Evolutionary conservation across 2,329 filamentous ascomycete genomes (phyloP), one percentile per base, ranked within the genome.

Genomic region (Aspergillus unguis): DNA sequence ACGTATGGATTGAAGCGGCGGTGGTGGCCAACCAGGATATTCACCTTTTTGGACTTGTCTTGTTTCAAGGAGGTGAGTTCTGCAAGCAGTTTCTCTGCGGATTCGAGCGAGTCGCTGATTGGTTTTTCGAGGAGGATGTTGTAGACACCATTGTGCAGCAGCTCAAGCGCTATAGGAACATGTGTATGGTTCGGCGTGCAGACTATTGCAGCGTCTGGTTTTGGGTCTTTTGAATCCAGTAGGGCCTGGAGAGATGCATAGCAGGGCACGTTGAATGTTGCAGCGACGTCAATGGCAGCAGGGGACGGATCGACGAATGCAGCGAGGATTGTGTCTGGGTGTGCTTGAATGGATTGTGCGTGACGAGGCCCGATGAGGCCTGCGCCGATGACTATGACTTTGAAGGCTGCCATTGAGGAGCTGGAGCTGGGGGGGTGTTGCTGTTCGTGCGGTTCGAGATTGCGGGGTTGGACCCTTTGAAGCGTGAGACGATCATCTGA

Each of bases 101-200:
- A 62, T 3, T 60, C 59, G 6, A 67, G 53, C 38, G 51, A 61
- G 67, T 69, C 74, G 37, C 77, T 76, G 26, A 85, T 63, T 0
- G 82, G 82, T 59, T 85, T 84, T 60, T 85, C 82, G 23, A 83
- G 73, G 0, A 85, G 70, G 1, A 83, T 70, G 47, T 82, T 33
- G 6, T 7, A 77, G n/a, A 84, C 65, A 0, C 75, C 77, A 0
- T 65, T 71, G 0, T 69, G 59, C 1, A 82, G 69, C 1, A 84
- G 69, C 36, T 78, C 70, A n/a, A 71, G 74, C 2, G 79, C 69
- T 1, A 84, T 54, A 0, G 75, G 45, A 4, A 81, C 80, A 53
- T 85, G 82, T 0, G 79, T 83, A 58, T 79, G 73, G 58, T 84
- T 85, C 2, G 82, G 82, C 0, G 81, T 84, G 70, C 81, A 82